Evolutionary conservation across 1,284 basidiomycete species (phyloP).

Genomic region (Rhodofomes roseus): DNA sequence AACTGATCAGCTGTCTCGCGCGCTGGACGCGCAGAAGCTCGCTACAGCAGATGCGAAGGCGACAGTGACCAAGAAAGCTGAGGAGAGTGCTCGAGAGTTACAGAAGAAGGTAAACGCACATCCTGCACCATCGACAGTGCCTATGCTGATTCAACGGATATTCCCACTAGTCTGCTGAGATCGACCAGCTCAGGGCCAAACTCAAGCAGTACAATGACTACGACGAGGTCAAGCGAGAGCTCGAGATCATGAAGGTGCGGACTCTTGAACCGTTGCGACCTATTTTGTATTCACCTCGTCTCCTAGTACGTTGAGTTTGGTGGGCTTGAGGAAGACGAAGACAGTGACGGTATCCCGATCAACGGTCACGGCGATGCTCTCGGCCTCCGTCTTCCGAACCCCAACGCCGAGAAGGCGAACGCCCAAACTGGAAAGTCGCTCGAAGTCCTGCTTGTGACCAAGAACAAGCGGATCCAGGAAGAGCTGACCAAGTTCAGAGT

Average conservation of each 20-base stretch:
- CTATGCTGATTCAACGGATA: background rate
- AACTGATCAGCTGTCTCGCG: conserved; percentile 62
- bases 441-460: conserved; percentile 86
- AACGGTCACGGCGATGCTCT: conserved; percentile 31
- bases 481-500: conserved; percentile 91
- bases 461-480: conserved; percentile 93
- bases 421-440: conserved; percentile 76
- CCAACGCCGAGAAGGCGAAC: conserved; percentile 82
- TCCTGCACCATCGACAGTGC: background rate
- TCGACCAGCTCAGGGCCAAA: conserved; percentile 62
- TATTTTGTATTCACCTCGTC: background rate
- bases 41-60: conserved; percentile 48
- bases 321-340: conserved; percentile 71
- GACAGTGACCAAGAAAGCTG: conserved; percentile 48
- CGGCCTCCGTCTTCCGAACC: conserved; percentile 74
- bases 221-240: conserved; percentile 93
- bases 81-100: conserved; percentile 61
- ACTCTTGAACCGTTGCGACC: background rate
- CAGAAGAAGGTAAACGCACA: conserved; percentile 46
- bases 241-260: conserved; percentile 93
- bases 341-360: conserved; percentile 35
- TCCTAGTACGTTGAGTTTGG: conserved; percentile 91
- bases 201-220: conserved; percentile 81
- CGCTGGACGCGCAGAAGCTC: conserved; percentile 69
- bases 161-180: conserved; percentile 43